Evolutionary conservation across 371 early-diverging fungal genomes (phyloP).

Genomic region (Mucor velutinosus): DNA sequence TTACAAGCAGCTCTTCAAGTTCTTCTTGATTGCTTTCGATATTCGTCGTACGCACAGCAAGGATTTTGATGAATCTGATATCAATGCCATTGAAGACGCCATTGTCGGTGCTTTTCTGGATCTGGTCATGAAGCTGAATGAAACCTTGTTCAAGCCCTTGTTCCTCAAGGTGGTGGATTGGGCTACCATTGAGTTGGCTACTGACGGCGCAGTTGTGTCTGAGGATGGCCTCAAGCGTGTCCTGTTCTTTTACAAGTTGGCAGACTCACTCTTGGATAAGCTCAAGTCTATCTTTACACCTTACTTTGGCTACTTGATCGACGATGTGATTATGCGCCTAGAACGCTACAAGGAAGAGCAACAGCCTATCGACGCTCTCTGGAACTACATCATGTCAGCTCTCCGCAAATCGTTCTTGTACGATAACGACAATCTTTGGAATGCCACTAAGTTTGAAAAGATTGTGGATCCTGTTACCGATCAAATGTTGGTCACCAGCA

Average conservation of each 20-base stretch:
- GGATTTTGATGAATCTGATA: slow-evolving; percentile 30
- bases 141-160: slow-evolving; percentile 90
- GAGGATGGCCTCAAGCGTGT: slow-evolving; percentile 60
- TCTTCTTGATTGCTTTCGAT: slow-evolving; percentile 78
- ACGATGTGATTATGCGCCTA: slow-evolving; percentile 66
- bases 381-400: slow-evolving; percentile 62
- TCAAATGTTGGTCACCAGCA: slow-evolving; percentile 69
- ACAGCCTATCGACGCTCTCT: slow-evolving; percentile 50
- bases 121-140: slow-evolving; percentile 89
- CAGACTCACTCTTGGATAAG: slow-evolving; percentile 71
- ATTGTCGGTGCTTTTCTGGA: slow-evolving; percentile 77
- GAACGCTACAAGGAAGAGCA: slow-evolving; percentile 50
- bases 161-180: slow-evolving; percentile 90
- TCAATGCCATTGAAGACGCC: slow-evolving; percentile 67
- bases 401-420: slow-evolving; percentile 75
- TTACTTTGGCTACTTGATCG: slow-evolving; percentile 80
- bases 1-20: slow-evolving; percentile 82
- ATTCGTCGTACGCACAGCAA: slow-evolving; percentile 50
- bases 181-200: slow-evolving; percentile 72
- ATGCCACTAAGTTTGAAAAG: slow-evolving; percentile 72
- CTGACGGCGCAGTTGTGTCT: slow-evolving; percentile 27
- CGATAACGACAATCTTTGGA: slow-evolving; percentile 74
- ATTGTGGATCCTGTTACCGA: slow-evolving; percentile 69
- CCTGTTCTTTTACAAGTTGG: slow-evolving; percentile 78
- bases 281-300: slow-evolving; percentile 88